Conservation (phyloP, 1,284 basidiomycete genomes). For the Ceratobasidium sp. region DNA sequence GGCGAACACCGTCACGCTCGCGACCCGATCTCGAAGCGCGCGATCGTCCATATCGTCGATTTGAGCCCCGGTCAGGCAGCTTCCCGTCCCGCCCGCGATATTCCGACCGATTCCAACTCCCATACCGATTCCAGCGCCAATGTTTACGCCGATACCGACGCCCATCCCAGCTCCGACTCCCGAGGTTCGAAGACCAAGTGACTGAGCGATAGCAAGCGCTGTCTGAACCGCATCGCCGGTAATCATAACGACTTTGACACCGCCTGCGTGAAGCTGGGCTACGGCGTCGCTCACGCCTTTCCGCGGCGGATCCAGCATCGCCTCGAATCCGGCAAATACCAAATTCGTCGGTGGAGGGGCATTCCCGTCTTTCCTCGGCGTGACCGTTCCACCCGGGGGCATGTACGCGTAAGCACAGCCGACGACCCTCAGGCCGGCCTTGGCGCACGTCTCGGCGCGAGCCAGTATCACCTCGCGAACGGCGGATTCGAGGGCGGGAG, state of each 20-base stretch:
- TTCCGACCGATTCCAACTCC: conserved; percentile 45
- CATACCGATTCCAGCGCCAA: conserved; percentile 31
- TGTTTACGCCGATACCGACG: conserved; percentile 13
- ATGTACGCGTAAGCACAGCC: conserved; percentile 91
- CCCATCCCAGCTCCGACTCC: conserved; percentile 31
- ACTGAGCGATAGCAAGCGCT: conserved; percentile 88
- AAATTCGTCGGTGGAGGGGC: conserved; percentile 66
- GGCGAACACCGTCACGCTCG: conserved; percentile 88
- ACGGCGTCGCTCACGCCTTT: conserved; percentile 94
- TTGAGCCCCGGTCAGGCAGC: conserved; percentile 85
- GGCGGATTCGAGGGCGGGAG: conserved; percentile 78
- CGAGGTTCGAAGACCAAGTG: conserved; percentile 81
- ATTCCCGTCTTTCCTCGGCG: conserved; percentile 54
- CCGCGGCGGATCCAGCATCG: conserved; percentile 95
- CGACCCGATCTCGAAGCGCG: conserved; percentile 86
- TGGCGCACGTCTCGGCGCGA: conserved; percentile 79
- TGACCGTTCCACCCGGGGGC: conserved; percentile 61
- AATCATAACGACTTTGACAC: conserved; percentile 98
- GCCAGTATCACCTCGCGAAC: conserved; percentile 75
- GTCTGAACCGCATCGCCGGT: conserved; percentile 96
- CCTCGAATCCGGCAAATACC: conserved; percentile 93
- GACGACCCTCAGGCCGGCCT: conserved; percentile 86
- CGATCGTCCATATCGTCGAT: conserved; percentile 87
- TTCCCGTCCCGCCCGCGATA: conserved; percentile 53
- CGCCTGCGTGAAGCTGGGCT: conserved; percentile 81